Base-by-base conservation (phyloP, 2,329 filamentous ascomycete genomes). In the Geosmithia morbida region DNA sequence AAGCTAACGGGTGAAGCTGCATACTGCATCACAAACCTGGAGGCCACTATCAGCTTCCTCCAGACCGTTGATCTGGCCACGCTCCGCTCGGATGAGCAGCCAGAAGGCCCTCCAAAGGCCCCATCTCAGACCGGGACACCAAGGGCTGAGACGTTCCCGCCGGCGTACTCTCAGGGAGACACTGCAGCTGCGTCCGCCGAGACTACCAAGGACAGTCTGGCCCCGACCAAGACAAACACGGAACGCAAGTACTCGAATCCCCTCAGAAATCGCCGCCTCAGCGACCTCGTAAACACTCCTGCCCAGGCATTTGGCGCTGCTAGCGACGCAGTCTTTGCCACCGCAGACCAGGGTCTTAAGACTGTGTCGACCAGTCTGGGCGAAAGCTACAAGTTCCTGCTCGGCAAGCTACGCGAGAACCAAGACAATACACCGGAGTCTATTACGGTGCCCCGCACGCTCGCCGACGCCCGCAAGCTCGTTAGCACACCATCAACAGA, bases 21-120 rank as follows among this genome's bases (percentile, higher is more conserved):
- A 1, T 98, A 98, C 63, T 97, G 92, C 58, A 70, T 98, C 49
- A 96, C 94, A 41, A 98, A 95, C 55, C 74, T 98, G 1, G 92
- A 98, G 64, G 92, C 92, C 17, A 85, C 90, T 49, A 87, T 97
- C 48, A 89, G 85, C 46, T 98, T 98, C 58, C 69, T 98, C 14
- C 86, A 97, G 58, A 97, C 89, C 1, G 92, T 98, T 26, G 92
- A 98, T 61, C 72, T 98, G 20, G 86, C 89, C 7, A 95, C 85
- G 22, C 69, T 98, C 7, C 79, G 88, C 46, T 83, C 83, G 6
- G 86, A 95, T 53, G 88, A 94, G 61, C 66, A 72, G 17, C 81
- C 78, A 16, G 79, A 82, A 42, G 80, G 84, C 0, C 82, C 83
- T 10, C 64, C 70, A 17, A 88, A 83, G 60, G 53, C 68, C 51